These are phyloP conservation scores for Margaritispora aquatica DNA, from an alignment of 495 filamentous ascomycete genomes.

Conservation along the genomic window DNA sequence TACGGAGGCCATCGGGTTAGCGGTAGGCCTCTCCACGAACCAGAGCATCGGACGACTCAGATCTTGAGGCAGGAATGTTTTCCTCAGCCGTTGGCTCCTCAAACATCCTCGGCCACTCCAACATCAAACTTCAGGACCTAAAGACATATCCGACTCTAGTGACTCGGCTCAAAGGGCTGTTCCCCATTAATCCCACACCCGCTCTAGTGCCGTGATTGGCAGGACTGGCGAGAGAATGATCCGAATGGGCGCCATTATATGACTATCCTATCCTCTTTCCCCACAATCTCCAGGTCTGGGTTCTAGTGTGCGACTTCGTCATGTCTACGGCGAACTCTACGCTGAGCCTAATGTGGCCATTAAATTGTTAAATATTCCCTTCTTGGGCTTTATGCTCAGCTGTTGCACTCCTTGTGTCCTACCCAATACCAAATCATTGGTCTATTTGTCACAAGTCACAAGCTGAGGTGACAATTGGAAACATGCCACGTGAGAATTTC, in stretches of 20 bases:
- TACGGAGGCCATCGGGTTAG: constrained; percentile 1
- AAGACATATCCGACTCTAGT: not conserved
- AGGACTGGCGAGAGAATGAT: not conserved
- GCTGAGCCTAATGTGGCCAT: no score
- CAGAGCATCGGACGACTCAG: not conserved
- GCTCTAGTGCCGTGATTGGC: not conserved
- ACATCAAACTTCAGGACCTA: not conserved
- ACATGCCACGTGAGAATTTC: not conserved
- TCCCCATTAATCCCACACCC: not conserved
- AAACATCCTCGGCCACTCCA: not conserved
- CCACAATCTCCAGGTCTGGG: not conserved
- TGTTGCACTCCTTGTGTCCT: not conserved
- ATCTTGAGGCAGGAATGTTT: not conserved
- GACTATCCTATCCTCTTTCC: not conserved
- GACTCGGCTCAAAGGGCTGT: not conserved
- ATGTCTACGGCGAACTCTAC: no score
- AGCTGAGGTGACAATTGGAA: not conserved
- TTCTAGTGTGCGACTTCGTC: not conserved
- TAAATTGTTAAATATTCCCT: no score
- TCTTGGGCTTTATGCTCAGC: no score
- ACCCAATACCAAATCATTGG: not conserved
- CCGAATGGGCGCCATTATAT: not conserved
- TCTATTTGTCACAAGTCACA: not conserved
- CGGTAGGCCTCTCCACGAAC: constrained; percentile 1
- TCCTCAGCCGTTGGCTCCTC: not conserved